Base-by-base conservation (phyloP, 1,284 basidiomycete species). In the Singerocomus inundabilis region DNA sequence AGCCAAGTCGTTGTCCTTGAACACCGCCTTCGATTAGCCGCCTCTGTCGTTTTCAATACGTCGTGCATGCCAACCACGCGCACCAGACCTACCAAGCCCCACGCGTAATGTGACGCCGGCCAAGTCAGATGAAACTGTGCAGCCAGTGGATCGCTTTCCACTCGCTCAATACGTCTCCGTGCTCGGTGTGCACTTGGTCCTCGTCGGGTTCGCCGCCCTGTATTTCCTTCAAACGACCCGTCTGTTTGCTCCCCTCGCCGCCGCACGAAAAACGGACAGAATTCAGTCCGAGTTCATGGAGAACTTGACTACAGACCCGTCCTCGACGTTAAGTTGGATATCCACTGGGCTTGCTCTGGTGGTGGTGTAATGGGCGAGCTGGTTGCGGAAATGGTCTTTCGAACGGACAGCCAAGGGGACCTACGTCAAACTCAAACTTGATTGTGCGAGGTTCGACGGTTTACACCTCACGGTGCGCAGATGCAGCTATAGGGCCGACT, bases 321-420 rank as follows among this genome's bases (percentile, higher is more conserved):
- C 72, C 2, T 68, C 71, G 21, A 91, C 89, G 0, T 67, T 88
- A 36, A 59, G 72, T 6, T 90, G 83, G 73, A 71, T 85, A 38
- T 80, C 78, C 44, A 61, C 68, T 0, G 91, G 89, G 2, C 73
- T 78, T 0, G 58, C 69, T 4, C 50, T 89, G 4, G 66, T 90
- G 36, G 81, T 88, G 60, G 68, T 70, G 8, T 91, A 87, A 84
- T 92, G 88, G 86, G 85, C 79, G 2, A 76, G 77, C 6, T 86
- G 81, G 75, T 59, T 89, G 54, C 70, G 78, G 45, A 53, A 66
- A 26, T 88, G 84, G 84, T 75, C 67, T 57, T 69, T 74, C 18
- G 70, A 73, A 53, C 55, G 59, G 57, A 39, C 44, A 0, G 55
- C 63, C 21, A 58, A 62, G 40, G 61, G 60, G 18, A 55, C 57